Base-by-base conservation (phyloP, 768 basidiomycete genomes). In the Auriscalpium vulgare region DNA sequence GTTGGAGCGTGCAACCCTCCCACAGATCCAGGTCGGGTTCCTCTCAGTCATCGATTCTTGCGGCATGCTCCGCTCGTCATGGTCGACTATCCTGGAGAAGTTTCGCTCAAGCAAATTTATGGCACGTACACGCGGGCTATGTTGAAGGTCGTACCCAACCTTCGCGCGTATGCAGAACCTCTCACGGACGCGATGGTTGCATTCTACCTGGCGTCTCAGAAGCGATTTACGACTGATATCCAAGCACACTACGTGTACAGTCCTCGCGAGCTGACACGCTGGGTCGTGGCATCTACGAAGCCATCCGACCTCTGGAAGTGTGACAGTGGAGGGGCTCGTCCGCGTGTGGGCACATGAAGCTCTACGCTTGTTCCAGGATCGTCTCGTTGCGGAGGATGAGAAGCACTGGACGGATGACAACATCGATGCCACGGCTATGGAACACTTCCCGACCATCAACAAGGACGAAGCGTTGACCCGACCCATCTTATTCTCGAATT, bases 1-100 rank as follows among this genome's bases (percentile, higher is more conserved):
- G 97, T 99, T 47, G 97, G 97, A 50, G 97, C 97, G 51, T 99
- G 97, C 72, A 99, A 99, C 68, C 97, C 97, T 23, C 97, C 97
- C 3, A 98, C 97, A 16, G 97, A 99, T 73, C 95, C 97, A 47
- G 97, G 97, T 56, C 93, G 97, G 70, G 95, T 98, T n/a, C 95
- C 95, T 36, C 85, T 99, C 57, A 95, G 84, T 58, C 94, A 97
- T 69, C 86, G 97, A 56, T 99, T 99, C 84, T 79, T 99, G 47
- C 89, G 97, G 10, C 97, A 98, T 70, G 94, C 95, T 0, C 97
- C 97, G 0, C 77, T 99, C 21, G 81, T 99, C 66, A 97, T 98
- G 95, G 97, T 99, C 54, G 97, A 99, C 67, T 99, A 99, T 69
- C 97, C 97, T 19, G 97, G 97, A 53, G 93, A 95, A 67, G 75